These are phyloP conservation scores for Yamadazyma membranifaciens DNA, from an alignment of 1,139 yeast species.

Conservation along the genomic window DNA sequence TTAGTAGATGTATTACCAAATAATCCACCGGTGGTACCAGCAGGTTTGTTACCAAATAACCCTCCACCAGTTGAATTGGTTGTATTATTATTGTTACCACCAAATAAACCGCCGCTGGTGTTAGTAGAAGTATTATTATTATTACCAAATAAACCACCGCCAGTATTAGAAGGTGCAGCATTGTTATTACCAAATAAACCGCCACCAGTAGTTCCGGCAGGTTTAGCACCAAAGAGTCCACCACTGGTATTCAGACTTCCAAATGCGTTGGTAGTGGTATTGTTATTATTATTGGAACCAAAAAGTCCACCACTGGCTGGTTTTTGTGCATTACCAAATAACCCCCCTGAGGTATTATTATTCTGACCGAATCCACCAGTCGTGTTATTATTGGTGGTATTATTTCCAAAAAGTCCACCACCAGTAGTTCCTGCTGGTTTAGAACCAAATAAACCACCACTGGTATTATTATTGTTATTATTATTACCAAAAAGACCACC, in stretches of 20 bases:
- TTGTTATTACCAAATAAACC: slow-evolving; percentile 24
- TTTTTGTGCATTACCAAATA: slow-evolving; percentile 21
- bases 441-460: slow-evolving; percentile 34
- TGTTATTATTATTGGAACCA: slow-evolving; percentile 12
- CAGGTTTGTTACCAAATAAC: slow-evolving; percentile 30
- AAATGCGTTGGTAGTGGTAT: slow-evolving; percentile 9
- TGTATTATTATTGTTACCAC: slow-evolving; percentile 16
- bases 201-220: slow-evolving; percentile 18
- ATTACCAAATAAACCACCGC: slow-evolving; percentile 14
- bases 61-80: slow-evolving; percentile 21
- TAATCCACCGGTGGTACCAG: slow-evolving; percentile 27
- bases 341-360: slow-evolving; percentile 20
- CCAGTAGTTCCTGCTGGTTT: slow-evolving; percentile 20
- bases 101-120: slow-evolving; percentile 30
- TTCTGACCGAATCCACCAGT: slow-evolving; percentile 22
- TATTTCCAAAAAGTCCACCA: slow-evolving; percentile 38
- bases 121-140: slow-evolving; percentile 5
- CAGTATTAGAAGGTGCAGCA: slow-evolving; percentile 9
- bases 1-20: slow-evolving; percentile 28
- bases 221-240: slow-evolving; percentile 21
- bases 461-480: slow-evolving; percentile 11
- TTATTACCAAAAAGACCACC: slow-evolving; percentile 27
- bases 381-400: slow-evolving; percentile 12
- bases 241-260: slow-evolving; percentile 17
- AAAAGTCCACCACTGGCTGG: slow-evolving; percentile 10